A percentile compares a stretch with the other conserved stretches of the same genome.
These are phyloP conservation scores for Brassica rapa DNA, from an alignment of 345 rosid species.

Conservation along the genomic window DNA sequence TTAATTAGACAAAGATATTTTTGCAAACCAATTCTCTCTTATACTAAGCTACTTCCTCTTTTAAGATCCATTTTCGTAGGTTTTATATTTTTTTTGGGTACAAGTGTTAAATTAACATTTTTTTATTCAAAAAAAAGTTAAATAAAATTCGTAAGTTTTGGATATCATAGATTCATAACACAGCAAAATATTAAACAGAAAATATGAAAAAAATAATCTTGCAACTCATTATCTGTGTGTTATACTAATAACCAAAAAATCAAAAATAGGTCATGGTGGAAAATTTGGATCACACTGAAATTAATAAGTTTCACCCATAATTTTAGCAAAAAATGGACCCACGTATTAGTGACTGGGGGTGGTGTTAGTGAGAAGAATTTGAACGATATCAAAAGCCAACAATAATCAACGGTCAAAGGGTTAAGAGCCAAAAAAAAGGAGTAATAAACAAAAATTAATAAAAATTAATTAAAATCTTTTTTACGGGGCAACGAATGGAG, in stretches of 20 bases:
- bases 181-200: neutral
- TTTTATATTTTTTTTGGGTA: too few relatives aligned
- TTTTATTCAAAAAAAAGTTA: too few relatives aligned
- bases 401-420: constrained; percentile 39
- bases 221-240: neutral
- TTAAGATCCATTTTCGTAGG: neutral
- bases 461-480: neutral
- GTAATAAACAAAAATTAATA: neutral
- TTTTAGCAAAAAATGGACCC: neutral
- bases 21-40: neutral
- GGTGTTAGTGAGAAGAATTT: neutral
- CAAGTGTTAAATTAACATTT: too few relatives aligned
- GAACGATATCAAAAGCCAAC: constrained; percentile 20
- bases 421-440: constrained; percentile 9
- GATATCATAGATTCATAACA: neutral
- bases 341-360: neutral
- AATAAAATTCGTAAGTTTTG: neutral
- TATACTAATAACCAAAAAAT: neutral
- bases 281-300: neutral
- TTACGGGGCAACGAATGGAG: neutral
- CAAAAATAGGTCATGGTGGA: neutral
- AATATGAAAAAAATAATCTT: neutral
- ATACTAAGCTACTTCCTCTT: neutral
- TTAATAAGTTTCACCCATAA: neutral
- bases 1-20: neutral